Base-by-base conservation (phyloP, 495 filamentous ascomycete genomes). In the Penicillium manginii region DNA sequence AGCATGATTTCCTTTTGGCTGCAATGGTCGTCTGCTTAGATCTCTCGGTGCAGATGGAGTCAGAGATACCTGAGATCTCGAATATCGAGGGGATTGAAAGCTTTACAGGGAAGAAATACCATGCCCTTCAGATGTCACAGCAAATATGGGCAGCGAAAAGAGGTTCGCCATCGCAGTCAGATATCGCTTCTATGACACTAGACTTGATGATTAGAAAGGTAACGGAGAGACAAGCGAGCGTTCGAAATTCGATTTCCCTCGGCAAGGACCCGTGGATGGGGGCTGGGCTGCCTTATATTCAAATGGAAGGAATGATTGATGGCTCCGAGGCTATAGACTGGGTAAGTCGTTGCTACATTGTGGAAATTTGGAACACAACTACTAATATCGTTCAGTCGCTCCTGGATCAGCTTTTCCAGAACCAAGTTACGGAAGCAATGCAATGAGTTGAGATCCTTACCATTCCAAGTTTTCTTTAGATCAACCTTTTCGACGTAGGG, bases 21-120 rank as follows among this genome's bases (percentile, higher is more conserved):
- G 71, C 78, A 19, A 82, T 82, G 78, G 64, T 83, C 9, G 57
- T 82, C 17, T 81, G 78, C 58, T 66, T 83, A 0, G 79, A 83
- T 56, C 61, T 84, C 9, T 73, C 59, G 15, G 50, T 67, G 1
- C 50, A 48, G 50, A 55, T 62, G 7, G 42, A 60, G 39, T 54
- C 69, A 9, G 7, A 23, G 11, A 4, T 19, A 15, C 45, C 45
- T 2, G 45, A 47, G 21, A 47, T 47, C 9, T 10, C 45, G 14
- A 10, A 47, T 23, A 47, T 45, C 10, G 57, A 46, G 54, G 37
- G 12, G 17, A 43, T 19, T 14, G 19, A 43, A 32, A 48, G 31
- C 32, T 52, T 39, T 40, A 43, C 51, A 29, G 29, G 18, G 15
- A 52, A 17, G 39, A 46, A 62, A 40, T 31, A 63, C 3, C 33